phyloP scores from a whole-genome alignment of 2,329 filamentous ascomycete genomes.

The Hymenoscyphus occultus region DNA sequence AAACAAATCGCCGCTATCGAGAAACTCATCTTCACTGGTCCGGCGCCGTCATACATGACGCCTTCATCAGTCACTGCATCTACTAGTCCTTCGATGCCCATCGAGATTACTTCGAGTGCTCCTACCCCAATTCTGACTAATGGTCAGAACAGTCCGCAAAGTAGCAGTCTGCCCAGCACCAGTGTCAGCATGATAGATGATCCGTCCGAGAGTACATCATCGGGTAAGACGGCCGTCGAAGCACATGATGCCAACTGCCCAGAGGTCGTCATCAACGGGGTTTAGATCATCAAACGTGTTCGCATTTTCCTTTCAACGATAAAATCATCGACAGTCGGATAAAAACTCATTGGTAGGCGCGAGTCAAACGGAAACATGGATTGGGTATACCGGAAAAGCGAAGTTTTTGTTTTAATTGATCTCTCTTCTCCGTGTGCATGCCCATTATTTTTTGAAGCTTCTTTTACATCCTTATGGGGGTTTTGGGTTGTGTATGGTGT shows the following conservation, averaged over 20 bases:
- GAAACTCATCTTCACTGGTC: constrained; percentile 45
- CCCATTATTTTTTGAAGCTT: not conserved
- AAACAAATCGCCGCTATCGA: constrained; percentile 67
- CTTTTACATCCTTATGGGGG: constrained; percentile 13
- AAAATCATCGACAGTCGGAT: constrained; percentile 18
- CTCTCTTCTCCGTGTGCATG: constrained; percentile 20
- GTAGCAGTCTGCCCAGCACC: constrained; percentile 62
- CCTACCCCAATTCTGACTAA: constrained; percentile 66
- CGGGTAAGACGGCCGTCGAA: constrained; percentile 23
- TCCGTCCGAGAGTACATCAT: constrained; percentile 25
- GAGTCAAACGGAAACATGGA: constrained; percentile 19
- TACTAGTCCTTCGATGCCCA: constrained; percentile 36
- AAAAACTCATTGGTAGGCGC: constrained; percentile 24
- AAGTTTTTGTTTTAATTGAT: constrained; percentile 20
- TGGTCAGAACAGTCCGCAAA: constrained; percentile 67
- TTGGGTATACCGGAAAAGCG: constrained; percentile 22
- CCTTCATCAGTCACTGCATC: constrained; percentile 27
- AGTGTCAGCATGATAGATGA: constrained; percentile 49
- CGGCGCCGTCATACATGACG: constrained; percentile 20
- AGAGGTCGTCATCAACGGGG: constrained; percentile 32
- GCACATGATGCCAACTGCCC: constrained; percentile 25
- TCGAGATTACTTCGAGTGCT: constrained; percentile 50
- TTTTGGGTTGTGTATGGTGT: constrained; percentile 4
- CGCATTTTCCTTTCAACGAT: constrained; percentile 15
- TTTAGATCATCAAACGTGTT: constrained; percentile 18